Percentiles rank a stretch among this genome's conserved stretches.
Evolutionary conservation across 176 grass and related monocot genomes (phyloP).

Genomic region (Dactylis glomerata): DNA sequence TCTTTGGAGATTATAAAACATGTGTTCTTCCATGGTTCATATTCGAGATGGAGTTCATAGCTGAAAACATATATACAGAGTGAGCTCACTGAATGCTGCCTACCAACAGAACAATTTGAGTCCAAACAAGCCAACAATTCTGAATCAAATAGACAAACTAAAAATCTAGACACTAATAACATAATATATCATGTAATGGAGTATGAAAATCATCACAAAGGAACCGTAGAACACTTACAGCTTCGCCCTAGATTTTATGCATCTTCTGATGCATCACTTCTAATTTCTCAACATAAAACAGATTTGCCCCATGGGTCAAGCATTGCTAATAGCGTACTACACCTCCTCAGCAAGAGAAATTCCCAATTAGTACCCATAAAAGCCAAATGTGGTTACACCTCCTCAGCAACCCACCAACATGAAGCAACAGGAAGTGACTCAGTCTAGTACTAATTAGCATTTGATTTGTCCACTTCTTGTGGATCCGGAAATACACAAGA

Average conservation of each 20-base stretch:
- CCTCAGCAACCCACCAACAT: not conserved
- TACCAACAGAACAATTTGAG: not conserved
- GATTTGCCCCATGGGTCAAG: not conserved
- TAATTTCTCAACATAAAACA: not conserved
- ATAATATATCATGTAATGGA: not conserved
- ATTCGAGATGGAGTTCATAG: not conserved
- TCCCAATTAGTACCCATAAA: not conserved
- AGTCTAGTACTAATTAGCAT: not conserved
- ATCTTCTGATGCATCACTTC: not conserved
- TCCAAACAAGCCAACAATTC: not conserved
- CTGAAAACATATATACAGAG: not conserved
- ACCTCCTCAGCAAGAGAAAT: not conserved
- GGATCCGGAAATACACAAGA: not conserved
- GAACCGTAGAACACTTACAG: not conserved
- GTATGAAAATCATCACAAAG: not conserved
- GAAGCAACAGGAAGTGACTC: not conserved
- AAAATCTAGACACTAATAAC: not conserved
- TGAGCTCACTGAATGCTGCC: not conserved
- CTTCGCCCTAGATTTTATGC: not conserved
- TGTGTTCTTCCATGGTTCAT: not conserved
- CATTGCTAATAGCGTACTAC: not conserved
- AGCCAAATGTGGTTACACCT: not conserved
- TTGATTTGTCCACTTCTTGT: not conserved
- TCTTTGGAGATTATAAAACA: not conserved
- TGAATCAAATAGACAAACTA: not conserved